Evolutionary conservation across 768 basidiomycete species (phyloP).

Genomic region (Sistotremastrum suecicum): DNA sequence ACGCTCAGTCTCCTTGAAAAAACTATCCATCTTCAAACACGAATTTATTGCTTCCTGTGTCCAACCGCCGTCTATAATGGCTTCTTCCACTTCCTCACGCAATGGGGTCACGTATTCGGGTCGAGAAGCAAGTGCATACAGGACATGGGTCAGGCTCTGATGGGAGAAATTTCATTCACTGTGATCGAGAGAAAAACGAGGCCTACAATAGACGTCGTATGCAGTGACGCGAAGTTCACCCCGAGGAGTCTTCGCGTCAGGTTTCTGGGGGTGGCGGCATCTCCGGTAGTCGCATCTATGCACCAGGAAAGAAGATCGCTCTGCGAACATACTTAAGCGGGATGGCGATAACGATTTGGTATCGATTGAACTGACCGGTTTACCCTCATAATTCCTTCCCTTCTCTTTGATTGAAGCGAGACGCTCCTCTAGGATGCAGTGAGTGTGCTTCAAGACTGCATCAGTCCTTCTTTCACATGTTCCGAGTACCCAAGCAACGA

Average conservation of each 20-base stretch:
- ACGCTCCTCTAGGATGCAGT: conserved; percentile 5
- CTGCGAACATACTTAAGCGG: conserved; percentile 9
- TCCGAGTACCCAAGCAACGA: conserved; percentile 7
- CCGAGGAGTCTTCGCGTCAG: conserved; percentile 19
- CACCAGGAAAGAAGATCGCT: conserved; percentile 19
- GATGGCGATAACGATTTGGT: too few relatives aligned
- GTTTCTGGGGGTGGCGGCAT: conserved; percentile 1
- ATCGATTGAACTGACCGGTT: conserved; percentile 6
- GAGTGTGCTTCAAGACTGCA: background rate
- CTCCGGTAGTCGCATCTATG: conserved; percentile 6
- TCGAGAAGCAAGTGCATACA: conserved; percentile 22
- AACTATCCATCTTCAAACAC: conserved; percentile 26
- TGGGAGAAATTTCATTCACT: background rate
- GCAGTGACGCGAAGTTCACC: conserved; percentile 28
- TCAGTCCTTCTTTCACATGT: background rate
- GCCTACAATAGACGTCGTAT: conserved; percentile 14
- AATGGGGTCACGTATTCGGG: conserved; percentile 22
- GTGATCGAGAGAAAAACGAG: too few relatives aligned
- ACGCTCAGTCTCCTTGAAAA: conserved; percentile 18
- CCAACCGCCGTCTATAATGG: conserved; percentile 22
- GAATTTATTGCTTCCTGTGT: conserved; percentile 25
- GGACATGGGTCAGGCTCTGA: conserved; percentile 18
- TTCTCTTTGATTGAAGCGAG: conserved; percentile 1
- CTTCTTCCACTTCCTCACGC: conserved; percentile 24
- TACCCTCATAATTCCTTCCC: conserved; percentile 4